phyloP scores from a whole-genome alignment of 2,329 filamentous ascomycete species.

The Sporothrix variecibatus region DNA sequence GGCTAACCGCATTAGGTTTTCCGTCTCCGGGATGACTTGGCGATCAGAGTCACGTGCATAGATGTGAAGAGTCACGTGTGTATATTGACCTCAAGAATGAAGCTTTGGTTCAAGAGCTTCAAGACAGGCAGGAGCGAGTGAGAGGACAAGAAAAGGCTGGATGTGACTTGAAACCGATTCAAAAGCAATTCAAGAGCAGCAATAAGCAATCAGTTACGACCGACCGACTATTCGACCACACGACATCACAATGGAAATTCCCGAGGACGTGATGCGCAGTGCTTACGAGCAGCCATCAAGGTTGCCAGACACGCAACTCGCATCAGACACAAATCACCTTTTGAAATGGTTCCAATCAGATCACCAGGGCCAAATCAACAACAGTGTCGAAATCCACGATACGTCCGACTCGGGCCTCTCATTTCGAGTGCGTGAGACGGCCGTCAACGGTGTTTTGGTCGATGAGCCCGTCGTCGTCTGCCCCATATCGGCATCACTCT shows the following conservation, averaged over 20 bases:
- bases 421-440: constrained; percentile 49
- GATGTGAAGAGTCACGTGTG: background rate
- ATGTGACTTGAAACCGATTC: background rate
- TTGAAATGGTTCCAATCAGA: constrained; percentile 44
- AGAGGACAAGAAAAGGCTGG: background rate
- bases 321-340: constrained; percentile 30
- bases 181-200: background rate
- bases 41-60: background rate
- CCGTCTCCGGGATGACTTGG: background rate
- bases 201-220: background rate
- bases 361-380: constrained; percentile 52
- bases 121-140: background rate
- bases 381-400: constrained; percentile 54
- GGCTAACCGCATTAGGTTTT: constrained; percentile 8
- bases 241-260: background rate
- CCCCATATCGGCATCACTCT: constrained; percentile 56
- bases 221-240: background rate
- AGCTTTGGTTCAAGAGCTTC: background rate
- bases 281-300: background rate
- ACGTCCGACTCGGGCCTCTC: constrained; percentile 55
- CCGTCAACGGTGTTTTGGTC: constrained; percentile 34
- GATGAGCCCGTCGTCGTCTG: constrained; percentile 54
- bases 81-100: background rate
- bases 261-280: background rate
- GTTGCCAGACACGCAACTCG: background rate